phyloP scores from a whole-genome alignment of 1,139 yeast species.

The Candida albicans region DNA sequence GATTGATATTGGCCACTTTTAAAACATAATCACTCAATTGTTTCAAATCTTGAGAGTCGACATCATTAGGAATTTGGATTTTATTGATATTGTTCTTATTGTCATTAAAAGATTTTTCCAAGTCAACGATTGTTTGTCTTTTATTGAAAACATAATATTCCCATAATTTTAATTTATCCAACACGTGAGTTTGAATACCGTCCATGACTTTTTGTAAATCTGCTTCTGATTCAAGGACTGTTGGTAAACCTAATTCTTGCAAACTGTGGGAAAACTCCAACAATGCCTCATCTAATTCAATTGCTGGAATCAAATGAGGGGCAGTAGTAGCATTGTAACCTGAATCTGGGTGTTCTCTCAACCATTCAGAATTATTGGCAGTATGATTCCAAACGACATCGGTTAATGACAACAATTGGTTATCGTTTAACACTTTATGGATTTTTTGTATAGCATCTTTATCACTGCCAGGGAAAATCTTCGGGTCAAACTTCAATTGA shows the following conservation, averaged over 20 bases:
- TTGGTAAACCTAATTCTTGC: constrained; percentile 59
- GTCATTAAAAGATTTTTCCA: constrained; percentile 41
- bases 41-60: constrained; percentile 35
- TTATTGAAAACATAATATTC: constrained; percentile 78
- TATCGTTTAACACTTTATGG: constrained; percentile 47
- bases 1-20: constrained; percentile 32
- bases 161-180: constrained; percentile 74
- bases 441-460: constrained; percentile 27
- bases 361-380: constrained; percentile 86
- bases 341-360: constrained; percentile 80
- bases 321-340: constrained; percentile 88
- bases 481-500: constrained; percentile 75
- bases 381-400: constrained; percentile 96
- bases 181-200: constrained; percentile 66
- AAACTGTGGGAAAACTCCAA: constrained; percentile 62
- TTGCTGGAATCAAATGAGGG: constrained; percentile 82
- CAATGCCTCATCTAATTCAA: constrained; percentile 73
- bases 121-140: constrained; percentile 27
- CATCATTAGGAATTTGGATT: constrained; percentile 29
- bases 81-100: constrained; percentile 24
- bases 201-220: constrained; percentile 64
- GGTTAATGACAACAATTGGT: constrained; percentile 72
- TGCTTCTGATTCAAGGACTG: constrained; percentile 42
- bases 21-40: constrained; percentile 54
- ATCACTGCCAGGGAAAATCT: constrained; percentile 49